Evolutionary conservation across 768 basidiomycete genomes (phyloP), one percentile per base, ranked within the genome.

Genomic region (Leucocoprinus sp.): DNA sequence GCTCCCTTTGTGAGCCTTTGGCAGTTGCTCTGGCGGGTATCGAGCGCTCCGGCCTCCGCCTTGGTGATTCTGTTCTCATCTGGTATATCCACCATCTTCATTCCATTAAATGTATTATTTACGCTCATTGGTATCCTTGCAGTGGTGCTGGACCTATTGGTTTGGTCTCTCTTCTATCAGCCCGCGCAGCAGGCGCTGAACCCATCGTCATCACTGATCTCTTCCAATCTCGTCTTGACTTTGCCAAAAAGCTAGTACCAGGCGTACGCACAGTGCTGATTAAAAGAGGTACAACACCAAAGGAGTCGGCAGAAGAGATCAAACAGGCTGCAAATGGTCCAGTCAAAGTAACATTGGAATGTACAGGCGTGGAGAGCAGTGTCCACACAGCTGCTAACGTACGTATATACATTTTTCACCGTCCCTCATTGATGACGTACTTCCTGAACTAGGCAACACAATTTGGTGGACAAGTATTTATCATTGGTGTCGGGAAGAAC

Each of bases 71-170:
- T 7, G 59, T 74, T 37, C 66, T 83, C 17, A 69, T 83, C 50
- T 82, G 80, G 80, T 80, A 61, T 14, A 56, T 18, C 21, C 12
- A 9, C 8, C 11, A 17, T 24, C 22, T 48, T 26, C 8, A 29
- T 18, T 19, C 37, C 2, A 2, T 8, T 8, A 31, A 7, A 36
- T 27, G 31, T 14, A 15, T 34, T 19, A 43, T 26, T 47, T 33
- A 39, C 21, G 26, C 28, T 24, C 39, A 37, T 27, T 6, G 8
- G 24, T 26, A 17, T n/a, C 17, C 19, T 37, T 38, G 22, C 39
- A 81, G 79, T 55, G 81, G 81, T 45, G 77, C 80, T 18, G 81
- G 81, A 14, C 81, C 82, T 2, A 83, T 84, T 43, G 81, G 81
- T 14, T 66, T 83, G 17, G 64, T 78, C 19, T 67, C 80, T 14